Percentiles rank a stretch among this genome's conserved stretches.
These are phyloP conservation scores for Jimgerdemannia flammicorona DNA, from an alignment of 192 early-diverging fungal species.

Conservation along the genomic window DNA sequence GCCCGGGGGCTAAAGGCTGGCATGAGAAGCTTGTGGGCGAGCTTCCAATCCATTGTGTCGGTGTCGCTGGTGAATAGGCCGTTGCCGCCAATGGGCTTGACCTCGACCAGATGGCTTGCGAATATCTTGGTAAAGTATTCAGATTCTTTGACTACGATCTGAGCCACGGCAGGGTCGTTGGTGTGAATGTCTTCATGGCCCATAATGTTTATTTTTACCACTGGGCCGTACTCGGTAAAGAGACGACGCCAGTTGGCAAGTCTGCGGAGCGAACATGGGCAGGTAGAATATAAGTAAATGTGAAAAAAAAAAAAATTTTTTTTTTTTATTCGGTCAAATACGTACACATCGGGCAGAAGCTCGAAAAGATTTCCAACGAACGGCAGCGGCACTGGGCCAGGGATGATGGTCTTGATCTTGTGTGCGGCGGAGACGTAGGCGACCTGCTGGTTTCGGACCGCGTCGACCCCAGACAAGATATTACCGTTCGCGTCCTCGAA, in stretches of 20 bases:
- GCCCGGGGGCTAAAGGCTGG: conserved; percentile 47
- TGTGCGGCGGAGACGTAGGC: too few relatives aligned
- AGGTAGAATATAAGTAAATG: neutral
- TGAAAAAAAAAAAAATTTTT: neutral
- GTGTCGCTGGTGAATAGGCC: conserved; percentile 50
- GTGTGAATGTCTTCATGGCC: conserved; percentile 20
- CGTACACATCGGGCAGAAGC: neutral
- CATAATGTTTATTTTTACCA: conserved; percentile 23
- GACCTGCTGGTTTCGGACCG: too few relatives aligned
- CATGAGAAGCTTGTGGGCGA: conserved; percentile 56
- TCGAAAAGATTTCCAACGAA: conserved; percentile 7
- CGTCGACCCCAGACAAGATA: too few relatives aligned
- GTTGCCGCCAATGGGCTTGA: conserved; percentile 40
- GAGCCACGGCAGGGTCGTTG: conserved; percentile 38
- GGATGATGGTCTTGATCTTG: neutral
- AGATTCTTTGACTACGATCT: conserved; percentile 39
- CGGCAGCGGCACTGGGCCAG: neutral
- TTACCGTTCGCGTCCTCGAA: too few relatives aligned
- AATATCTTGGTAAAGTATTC: conserved; percentile 54
- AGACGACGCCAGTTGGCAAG: conserved; percentile 10
- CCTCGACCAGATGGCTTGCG: conserved; percentile 27
- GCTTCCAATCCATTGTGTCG: conserved; percentile 47
- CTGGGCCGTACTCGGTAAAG: conserved; percentile 37
- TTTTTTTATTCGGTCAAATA: neutral
- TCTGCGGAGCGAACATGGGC: neutral